phyloP scores from a whole-genome alignment of 78 protist species.

The Dictyostelium purpureum region DNA sequence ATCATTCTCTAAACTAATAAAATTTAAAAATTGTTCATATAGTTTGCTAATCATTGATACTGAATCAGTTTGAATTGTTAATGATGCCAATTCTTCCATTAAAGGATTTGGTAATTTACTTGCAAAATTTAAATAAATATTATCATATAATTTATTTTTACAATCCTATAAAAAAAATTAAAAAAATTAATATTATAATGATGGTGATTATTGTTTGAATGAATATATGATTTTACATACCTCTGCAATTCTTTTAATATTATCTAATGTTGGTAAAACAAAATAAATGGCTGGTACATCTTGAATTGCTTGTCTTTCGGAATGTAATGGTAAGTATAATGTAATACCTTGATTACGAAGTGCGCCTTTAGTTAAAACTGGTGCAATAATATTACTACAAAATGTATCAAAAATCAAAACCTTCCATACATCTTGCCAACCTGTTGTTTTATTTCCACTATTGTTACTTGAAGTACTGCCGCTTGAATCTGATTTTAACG shows the following conservation, averaged over 20 bases:
- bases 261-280: constrained; percentile 90
- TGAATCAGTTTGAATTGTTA: constrained; percentile 75
- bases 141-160: constrained; percentile 86
- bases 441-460: neutral
- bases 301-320: constrained; percentile 88
- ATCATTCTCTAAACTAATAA: constrained; percentile 86
- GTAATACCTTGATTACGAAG: constrained; percentile 93
- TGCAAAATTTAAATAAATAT: constrained; percentile 88
- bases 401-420: constrained; percentile 81
- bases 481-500: neutral
- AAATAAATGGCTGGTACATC: constrained; percentile 97
- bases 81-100: constrained; percentile 88
- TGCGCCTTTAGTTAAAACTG: constrained; percentile 89
- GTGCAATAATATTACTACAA: constrained; percentile 87
- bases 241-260: constrained; percentile 81
- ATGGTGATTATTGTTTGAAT: neutral
- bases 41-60: constrained; percentile 59
- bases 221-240: neutral
- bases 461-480: neutral
- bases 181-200: neutral
- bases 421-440: constrained; percentile 85
- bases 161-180: constrained; percentile 71
- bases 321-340: constrained; percentile 73
- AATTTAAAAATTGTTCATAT: constrained; percentile 92
- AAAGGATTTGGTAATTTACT: constrained; percentile 77